Percentiles rank a stretch among this genome's conserved stretches.
These are phyloP conservation scores for Puccinia novopanici DNA, from an alignment of 1,284 basidiomycete species.

Conservation along the genomic window DNA sequence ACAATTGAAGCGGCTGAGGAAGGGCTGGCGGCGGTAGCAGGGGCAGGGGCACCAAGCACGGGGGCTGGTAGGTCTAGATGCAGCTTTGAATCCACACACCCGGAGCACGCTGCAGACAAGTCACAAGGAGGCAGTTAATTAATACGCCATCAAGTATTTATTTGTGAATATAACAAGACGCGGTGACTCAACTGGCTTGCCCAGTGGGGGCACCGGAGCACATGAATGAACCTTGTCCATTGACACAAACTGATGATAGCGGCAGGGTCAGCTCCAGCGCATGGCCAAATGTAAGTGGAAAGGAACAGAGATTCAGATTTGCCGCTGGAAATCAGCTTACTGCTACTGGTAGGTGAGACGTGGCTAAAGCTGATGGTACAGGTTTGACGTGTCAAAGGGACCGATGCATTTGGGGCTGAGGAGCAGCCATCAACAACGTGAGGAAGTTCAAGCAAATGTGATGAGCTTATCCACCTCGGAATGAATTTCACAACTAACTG, in stretches of 20 bases:
- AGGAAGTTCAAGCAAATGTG: background rate
- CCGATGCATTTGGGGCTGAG: background rate
- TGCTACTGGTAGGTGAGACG: slow-evolving; percentile 6
- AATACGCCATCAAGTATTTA: background rate
- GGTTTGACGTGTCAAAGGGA: slow-evolving; percentile 8
- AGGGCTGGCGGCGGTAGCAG: background rate
- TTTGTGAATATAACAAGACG: background rate
- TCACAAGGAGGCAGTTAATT: background rate
- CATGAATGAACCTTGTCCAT: slow-evolving; percentile 9
- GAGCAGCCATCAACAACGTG: slow-evolving; percentile 15
- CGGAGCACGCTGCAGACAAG: background rate
- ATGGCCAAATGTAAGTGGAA: background rate
- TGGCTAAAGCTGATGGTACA: slow-evolving; percentile 9
- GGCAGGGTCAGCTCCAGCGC: background rate
- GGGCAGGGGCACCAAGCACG: background rate
- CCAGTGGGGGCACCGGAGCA: slow-evolving; percentile 15
- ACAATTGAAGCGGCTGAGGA: background rate
- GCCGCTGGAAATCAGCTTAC: background rate
- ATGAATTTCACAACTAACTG: background rate
- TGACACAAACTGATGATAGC: background rate
- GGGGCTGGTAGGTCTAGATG: background rate
- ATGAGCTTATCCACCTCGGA: background rate
- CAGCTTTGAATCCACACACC: background rate
- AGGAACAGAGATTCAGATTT: background rate
- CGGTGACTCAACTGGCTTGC: slow-evolving; percentile 13